phyloP scores from a whole-genome alignment of 2,329 filamentous ascomycete genomes.

The Byssoonygena ceratinophila region DNA sequence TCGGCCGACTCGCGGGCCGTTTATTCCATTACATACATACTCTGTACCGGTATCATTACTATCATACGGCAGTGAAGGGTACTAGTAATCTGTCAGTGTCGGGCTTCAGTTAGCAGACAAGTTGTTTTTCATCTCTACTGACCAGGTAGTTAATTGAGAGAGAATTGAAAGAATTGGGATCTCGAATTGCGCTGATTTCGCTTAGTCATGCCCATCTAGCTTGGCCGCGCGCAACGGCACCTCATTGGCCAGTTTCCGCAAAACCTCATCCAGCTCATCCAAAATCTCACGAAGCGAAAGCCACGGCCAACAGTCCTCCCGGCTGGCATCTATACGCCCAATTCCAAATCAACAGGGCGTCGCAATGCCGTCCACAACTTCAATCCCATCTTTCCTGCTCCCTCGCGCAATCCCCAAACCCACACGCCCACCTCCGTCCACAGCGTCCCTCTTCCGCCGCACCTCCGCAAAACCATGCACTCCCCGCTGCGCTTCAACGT shows the following conservation, averaged over 20 bases:
- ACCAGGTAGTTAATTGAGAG: too few relatives aligned
- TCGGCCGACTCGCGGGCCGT: not conserved
- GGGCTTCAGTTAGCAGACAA: too few relatives aligned
- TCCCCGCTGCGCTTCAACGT: conserved; percentile 19
- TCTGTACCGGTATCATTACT: not conserved
- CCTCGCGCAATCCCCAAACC: conserved; percentile 40
- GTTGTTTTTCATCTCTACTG: too few relatives aligned
- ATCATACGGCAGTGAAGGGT: too few relatives aligned
- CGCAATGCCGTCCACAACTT: conserved; percentile 16
- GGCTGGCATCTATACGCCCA: not conserved
- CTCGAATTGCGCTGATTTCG: not conserved
- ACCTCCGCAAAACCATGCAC: conserved; percentile 13
- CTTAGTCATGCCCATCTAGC: not conserved
- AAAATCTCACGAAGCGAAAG: not conserved
- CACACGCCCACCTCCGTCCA: conserved; percentile 14
- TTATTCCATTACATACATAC: not conserved
- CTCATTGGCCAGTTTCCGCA: not conserved
- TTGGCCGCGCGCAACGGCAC: not conserved
- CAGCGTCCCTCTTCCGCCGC: conserved; percentile 1
- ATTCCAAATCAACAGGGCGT: not conserved
- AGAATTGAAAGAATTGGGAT: too few relatives aligned
- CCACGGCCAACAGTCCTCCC: not conserved
- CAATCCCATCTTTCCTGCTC: conserved; percentile 58
- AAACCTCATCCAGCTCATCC: not conserved
- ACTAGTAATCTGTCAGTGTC: too few relatives aligned